Evolutionary conservation across 1,284 basidiomycete species (phyloP).

Genomic region (Apiotrichum domesticum): DNA sequence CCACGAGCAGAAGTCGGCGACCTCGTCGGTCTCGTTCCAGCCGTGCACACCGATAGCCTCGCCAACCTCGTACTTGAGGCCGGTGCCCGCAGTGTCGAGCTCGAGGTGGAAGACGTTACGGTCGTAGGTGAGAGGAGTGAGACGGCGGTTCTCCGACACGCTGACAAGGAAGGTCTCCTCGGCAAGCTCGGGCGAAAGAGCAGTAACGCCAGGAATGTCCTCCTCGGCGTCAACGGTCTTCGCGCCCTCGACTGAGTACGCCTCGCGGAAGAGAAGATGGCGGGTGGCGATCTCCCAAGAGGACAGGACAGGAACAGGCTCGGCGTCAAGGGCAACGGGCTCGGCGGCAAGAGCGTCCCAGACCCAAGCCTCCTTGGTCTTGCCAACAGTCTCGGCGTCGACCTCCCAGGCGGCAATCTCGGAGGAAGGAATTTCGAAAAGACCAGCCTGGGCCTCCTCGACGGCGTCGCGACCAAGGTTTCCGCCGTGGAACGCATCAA

Average conservation of each 20-base stretch:
- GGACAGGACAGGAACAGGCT: constrained; percentile 33
- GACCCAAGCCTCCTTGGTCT: constrained; percentile 40
- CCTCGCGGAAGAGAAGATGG: constrained; percentile 78
- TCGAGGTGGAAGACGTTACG: constrained; percentile 99
- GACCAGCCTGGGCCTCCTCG: constrained; percentile 43
- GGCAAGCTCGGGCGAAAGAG: constrained; percentile 74
- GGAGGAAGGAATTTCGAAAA: constrained; percentile 31
- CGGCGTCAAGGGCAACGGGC: constrained; percentile 37
- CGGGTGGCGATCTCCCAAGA: constrained; percentile 83
- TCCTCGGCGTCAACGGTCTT: constrained; percentile 34
- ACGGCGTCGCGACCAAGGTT: constrained; percentile 41
- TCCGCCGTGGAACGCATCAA: constrained; percentile 45
- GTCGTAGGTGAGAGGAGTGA: constrained; percentile 92
- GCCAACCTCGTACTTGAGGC: constrained; percentile 89
- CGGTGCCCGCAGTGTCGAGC: constrained; percentile 86
- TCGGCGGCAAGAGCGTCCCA: constrained; percentile 43
- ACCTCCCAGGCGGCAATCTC: constrained; percentile 32
- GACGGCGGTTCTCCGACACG: constrained; percentile 86
- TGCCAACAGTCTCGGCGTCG: constrained; percentile 38
- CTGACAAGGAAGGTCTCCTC: constrained; percentile 92
- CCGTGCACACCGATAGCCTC: constrained; percentile 97
- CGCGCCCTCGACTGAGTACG: constrained; percentile 54
- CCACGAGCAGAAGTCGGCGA: constrained; percentile 83
- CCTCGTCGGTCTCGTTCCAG: constrained; percentile 90
- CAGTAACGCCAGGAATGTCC: constrained; percentile 51